Conservation (phyloP, 495 filamentous ascomycete species). For the Jackrogersella multiformis region DNA sequence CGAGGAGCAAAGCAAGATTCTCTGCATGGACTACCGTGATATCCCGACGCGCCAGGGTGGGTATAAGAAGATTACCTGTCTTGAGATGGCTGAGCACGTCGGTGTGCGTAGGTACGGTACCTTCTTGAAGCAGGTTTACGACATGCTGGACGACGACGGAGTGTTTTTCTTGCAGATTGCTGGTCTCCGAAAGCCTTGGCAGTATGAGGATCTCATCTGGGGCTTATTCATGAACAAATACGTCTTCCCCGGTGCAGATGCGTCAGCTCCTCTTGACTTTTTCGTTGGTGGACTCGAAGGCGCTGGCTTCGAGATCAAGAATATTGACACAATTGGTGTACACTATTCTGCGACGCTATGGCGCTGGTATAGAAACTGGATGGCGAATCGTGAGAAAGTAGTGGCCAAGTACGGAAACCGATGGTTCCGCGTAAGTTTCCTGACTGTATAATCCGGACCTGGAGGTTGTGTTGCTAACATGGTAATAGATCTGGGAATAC, state of each 20-base stretch:
- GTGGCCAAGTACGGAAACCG: conserved; percentile 92
- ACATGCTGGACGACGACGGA: conserved; percentile 90
- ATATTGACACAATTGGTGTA: conserved; percentile 87
- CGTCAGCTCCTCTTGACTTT: conserved; percentile 79
- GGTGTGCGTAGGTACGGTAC: conserved; percentile 75
- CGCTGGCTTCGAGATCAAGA: conserved; percentile 81
- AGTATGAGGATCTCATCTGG: conserved; percentile 90
- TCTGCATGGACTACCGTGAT: conserved; percentile 88
- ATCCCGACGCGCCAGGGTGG: conserved; percentile 72
- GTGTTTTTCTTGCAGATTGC: conserved; percentile 86
- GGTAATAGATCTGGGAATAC: conserved; percentile 92
- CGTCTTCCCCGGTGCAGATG: conserved; percentile 88
- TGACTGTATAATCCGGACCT: neutral
- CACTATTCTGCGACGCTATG: conserved; percentile 98
- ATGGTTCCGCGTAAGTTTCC: conserved; percentile 88
- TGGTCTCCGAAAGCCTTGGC: conserved; percentile 82
- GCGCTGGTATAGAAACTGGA: conserved; percentile 99
- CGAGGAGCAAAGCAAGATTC: conserved; percentile 76
- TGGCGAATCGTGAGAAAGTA: conserved; percentile 94
- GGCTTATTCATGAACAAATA: conserved; percentile 94
- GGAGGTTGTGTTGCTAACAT: neutral
- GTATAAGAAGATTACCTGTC: conserved; percentile 86
- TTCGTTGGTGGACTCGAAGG: conserved; percentile 74
- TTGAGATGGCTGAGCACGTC: conserved; percentile 93
- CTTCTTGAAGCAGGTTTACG: conserved; percentile 77